These are phyloP conservation scores for Alliaria petiolata DNA, from an alignment of 345 rosid species.

Conservation along the genomic window DNA sequence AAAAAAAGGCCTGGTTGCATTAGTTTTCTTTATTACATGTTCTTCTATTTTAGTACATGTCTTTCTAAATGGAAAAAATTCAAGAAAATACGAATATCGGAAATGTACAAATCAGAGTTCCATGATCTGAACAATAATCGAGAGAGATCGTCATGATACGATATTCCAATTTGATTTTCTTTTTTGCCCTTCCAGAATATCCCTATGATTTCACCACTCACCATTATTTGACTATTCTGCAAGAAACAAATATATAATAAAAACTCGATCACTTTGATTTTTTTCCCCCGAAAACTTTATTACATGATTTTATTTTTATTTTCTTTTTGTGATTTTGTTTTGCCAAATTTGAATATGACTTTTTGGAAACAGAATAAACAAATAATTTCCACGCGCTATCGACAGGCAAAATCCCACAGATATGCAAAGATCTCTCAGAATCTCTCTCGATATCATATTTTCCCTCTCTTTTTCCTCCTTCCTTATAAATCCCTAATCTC, in stretches of 20 bases:
- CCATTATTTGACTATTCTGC: conserved; percentile 14
- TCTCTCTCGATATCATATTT: conserved; percentile 28
- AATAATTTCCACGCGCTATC: conserved; percentile 26
- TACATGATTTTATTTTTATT: background rate
- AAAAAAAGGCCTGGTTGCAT: background rate
- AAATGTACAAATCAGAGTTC: background rate
- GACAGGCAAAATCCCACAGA: conserved; percentile 36
- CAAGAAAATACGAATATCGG: background rate
- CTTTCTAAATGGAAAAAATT: background rate
- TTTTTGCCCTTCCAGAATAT: background rate
- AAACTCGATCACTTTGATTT: background rate
- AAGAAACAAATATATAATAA: background rate
- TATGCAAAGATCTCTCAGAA: conserved; percentile 31
- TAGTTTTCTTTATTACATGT: background rate
- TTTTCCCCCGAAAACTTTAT: background rate
- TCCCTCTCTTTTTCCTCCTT: conserved; percentile 11
- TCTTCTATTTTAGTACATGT: background rate
- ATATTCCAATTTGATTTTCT: background rate
- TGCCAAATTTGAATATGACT: conserved; percentile 22
- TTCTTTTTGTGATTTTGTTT: background rate
- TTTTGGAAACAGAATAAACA: conserved; percentile 20
- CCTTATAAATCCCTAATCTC: conserved; percentile 26
- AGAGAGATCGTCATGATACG: conserved; percentile 31
- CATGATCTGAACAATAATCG: conserved; percentile 19
- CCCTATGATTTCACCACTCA: conserved; percentile 26